Percentiles rank a stretch among this genome's conserved stretches.
These are phyloP conservation scores for Theobroma grandiflorum DNA, from an alignment of 441 rosid genomes.

Conservation along the genomic window DNA sequence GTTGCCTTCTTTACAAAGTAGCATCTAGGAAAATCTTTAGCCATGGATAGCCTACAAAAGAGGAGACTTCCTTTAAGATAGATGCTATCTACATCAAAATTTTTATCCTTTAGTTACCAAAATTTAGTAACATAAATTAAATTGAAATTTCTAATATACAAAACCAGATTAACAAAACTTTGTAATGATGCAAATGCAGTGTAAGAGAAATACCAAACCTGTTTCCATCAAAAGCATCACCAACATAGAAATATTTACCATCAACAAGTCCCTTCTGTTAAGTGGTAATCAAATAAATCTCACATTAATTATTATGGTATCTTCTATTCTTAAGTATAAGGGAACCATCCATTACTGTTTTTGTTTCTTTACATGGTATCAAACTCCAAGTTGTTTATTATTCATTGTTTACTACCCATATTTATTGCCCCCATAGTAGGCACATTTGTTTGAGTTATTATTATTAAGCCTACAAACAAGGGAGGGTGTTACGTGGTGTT, in stretches of 20 bases:
- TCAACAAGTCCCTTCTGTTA: background rate
- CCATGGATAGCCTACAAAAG: background rate
- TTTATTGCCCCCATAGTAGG: background rate
- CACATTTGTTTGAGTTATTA: background rate
- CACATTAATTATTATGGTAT: background rate
- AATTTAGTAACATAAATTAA: too few relatives aligned
- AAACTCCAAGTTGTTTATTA: background rate
- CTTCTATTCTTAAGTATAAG: background rate
- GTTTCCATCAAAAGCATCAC: too few relatives aligned
- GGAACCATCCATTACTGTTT: background rate
- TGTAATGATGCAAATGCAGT: too few relatives aligned
- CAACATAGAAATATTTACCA: too few relatives aligned
- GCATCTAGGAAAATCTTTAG: background rate
- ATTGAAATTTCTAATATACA: too few relatives aligned
- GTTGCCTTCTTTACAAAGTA: background rate
- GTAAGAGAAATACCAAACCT: too few relatives aligned
- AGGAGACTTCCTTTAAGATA: background rate
- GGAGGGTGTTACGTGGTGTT: too few relatives aligned
- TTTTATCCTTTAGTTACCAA: too few relatives aligned
- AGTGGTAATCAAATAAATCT: background rate
- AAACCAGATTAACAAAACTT: too few relatives aligned
- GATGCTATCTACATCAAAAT: background rate
- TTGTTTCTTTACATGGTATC: background rate
- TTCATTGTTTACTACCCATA: background rate
- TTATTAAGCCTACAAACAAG: too few relatives aligned